A percentile compares a stretch with the other conserved stretches of the same genome.
These are phyloP conservation scores for Pedinophyceae sp. DNA, from an alignment of 139 green algal species.

Conservation along the genomic window DNA sequence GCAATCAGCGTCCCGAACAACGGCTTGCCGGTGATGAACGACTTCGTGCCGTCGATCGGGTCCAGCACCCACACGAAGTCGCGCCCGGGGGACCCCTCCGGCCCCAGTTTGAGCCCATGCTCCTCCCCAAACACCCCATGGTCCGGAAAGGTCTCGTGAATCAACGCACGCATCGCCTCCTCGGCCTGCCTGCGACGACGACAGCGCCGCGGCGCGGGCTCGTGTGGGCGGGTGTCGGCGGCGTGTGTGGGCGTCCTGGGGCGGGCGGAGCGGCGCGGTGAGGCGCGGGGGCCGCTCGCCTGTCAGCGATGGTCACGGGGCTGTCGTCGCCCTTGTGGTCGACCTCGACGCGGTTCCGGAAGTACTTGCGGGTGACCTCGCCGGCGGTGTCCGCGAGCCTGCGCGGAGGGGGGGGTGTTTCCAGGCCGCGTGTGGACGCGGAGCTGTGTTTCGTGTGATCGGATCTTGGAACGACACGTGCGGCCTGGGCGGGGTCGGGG, in stretches of 20 bases:
- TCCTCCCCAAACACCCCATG: conserved; percentile 87
- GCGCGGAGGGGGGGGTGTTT: no score
- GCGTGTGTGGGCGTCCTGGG: no score
- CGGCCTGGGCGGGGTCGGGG: no score
- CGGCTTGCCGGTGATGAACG: conserved; percentile 98
- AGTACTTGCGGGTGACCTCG: conserved; percentile 47
- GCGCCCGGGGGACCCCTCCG: conserved; percentile 5
- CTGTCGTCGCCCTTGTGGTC: conserved; percentile 63
- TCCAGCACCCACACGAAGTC: conserved; percentile 89
- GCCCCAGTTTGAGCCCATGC: conserved; percentile 35
- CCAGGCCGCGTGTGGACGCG: no score
- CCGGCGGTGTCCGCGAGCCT: conserved; percentile 57
- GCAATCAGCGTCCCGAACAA: conserved; percentile 91
- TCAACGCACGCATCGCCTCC: conserved; percentile 42
- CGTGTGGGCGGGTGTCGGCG: no score
- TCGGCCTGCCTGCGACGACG: conserved; percentile 55
- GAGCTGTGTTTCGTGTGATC: no score
- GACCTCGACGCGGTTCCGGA: conserved; percentile 46
- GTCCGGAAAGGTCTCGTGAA: conserved; percentile 28
- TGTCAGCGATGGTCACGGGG: conserved; percentile 67
- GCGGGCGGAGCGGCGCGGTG: no score
- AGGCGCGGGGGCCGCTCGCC: conserved; percentile 24
- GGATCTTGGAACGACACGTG: no score
- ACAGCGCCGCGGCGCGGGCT: no score
- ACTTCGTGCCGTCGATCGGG: conserved; percentile 97